Conservation (phyloP, 116 monocot genomes). For the Posidonia oceanica region DNA sequence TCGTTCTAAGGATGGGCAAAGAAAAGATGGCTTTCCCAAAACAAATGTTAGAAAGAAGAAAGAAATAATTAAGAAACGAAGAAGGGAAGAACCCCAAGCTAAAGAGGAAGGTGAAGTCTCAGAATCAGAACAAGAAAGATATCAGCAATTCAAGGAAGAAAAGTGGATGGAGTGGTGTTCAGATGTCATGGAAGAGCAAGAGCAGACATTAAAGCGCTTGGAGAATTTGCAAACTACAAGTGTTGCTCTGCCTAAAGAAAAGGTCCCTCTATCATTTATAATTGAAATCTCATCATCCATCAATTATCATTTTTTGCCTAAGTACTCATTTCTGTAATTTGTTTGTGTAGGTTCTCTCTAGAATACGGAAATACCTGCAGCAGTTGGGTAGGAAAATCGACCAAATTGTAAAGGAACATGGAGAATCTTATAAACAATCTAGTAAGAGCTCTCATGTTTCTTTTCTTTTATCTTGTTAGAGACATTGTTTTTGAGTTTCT, state of each 20-base stretch:
- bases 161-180: slow-evolving; percentile 99
- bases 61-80: slow-evolving; percentile 26
- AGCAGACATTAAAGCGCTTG: slow-evolving; percentile 69
- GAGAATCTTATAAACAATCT: slow-evolving; percentile 52
- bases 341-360: slow-evolving; percentile 64
- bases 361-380: slow-evolving; percentile 85
- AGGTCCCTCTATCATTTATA: slow-evolving; percentile 34
- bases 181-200: slow-evolving; percentile 81
- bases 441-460: slow-evolving; percentile 37
- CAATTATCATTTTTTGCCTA: background rate
- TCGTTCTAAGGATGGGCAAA: slow-evolving; percentile 28
- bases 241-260: slow-evolving; percentile 88
- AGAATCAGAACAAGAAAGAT: slow-evolving; percentile 62
- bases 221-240: slow-evolving; percentile 90
- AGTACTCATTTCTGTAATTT: background rate
- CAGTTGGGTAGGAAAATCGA: slow-evolving; percentile 87
- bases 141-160: slow-evolving; percentile 81
- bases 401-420: slow-evolving; percentile 65
- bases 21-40: slow-evolving; percentile 27
- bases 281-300: background rate
- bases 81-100: slow-evolving; percentile 41
- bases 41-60: slow-evolving; percentile 25
- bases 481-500: background rate
- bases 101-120: slow-evolving; percentile 97
- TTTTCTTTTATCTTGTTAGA: background rate